These are phyloP conservation scores for Rhipidocladum racemiflorum DNA, from an alignment of 176 grass and related monocot genomes.

Conservation along the genomic window DNA sequence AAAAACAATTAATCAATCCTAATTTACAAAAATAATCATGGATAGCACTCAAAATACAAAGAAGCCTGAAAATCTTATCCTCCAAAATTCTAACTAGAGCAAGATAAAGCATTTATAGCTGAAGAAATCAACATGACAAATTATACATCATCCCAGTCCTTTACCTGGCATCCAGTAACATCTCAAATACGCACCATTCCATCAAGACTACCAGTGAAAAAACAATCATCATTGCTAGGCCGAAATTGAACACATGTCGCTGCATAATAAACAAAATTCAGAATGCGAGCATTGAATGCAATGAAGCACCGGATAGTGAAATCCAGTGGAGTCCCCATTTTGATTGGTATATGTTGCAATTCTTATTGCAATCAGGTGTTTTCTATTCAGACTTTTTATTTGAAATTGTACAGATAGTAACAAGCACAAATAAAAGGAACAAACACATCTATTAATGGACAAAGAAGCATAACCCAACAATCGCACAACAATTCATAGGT, in stretches of 20 bases:
- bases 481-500: neutral
- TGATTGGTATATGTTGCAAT: neutral
- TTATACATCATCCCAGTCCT: slow-evolving; percentile 58
- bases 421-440: neutral
- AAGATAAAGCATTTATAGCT: too few species aligned
- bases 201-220: slow-evolving; percentile 81
- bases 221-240: slow-evolving; percentile 64
- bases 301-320: neutral
- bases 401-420: neutral
- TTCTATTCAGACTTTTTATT: neutral
- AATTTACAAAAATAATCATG: too few species aligned
- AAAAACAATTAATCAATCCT: too few species aligned
- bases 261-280: slow-evolving; percentile 45
- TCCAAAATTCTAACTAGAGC: too few species aligned
- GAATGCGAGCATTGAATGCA: neutral
- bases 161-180: slow-evolving; percentile 56
- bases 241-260: slow-evolving; percentile 90
- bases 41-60: too few species aligned
- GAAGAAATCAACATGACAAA: too few species aligned
- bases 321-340: neutral
- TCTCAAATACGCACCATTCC: slow-evolving; percentile 87
- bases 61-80: too few species aligned
- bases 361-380: neutral
- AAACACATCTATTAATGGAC: neutral
- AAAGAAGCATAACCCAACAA: neutral